Percentiles rank a stretch among this genome's conserved stretches.
phyloP scores from a whole-genome alignment of 208 protist species.

The Trypanosoma scelopori region DNA sequence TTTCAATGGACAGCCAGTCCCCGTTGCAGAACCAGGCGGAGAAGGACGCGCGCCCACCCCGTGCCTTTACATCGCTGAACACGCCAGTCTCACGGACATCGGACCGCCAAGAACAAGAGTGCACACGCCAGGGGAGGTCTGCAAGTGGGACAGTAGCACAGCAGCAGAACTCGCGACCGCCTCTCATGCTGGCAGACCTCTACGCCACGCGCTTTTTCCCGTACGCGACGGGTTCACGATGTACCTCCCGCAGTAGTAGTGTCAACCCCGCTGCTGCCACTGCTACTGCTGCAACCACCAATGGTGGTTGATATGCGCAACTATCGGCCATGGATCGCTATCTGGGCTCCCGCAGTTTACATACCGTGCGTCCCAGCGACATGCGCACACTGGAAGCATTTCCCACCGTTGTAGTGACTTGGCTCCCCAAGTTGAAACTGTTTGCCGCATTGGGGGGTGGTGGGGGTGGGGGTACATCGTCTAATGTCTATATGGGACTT shows the following conservation, averaged over 20 bases:
- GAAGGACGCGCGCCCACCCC: not conserved
- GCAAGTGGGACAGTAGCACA: not conserved
- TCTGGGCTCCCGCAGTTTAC: no score
- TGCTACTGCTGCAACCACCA: no score
- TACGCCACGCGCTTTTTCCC: conserved; percentile 1
- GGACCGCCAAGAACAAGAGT: not conserved
- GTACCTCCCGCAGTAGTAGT: not conserved
- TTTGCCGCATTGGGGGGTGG: no score
- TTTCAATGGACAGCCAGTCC: not conserved
- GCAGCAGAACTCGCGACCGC: not conserved
- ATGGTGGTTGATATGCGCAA: no score
- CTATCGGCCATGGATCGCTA: no score
- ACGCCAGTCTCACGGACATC: not conserved
- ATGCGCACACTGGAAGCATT: no score
- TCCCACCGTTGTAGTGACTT: no score
- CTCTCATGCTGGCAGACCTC: conserved; percentile 17
- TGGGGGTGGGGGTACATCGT: no score
- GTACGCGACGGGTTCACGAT: not conserved
- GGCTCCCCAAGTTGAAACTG: no score
- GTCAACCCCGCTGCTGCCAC: not conserved
- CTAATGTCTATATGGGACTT: no score
- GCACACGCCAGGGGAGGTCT: not conserved
- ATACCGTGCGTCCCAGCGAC: no score
- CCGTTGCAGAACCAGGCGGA: not conserved
- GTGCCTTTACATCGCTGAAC: not conserved